Conservation (phyloP, 306 rosid genomes). For the Quercus glauca region DNA sequence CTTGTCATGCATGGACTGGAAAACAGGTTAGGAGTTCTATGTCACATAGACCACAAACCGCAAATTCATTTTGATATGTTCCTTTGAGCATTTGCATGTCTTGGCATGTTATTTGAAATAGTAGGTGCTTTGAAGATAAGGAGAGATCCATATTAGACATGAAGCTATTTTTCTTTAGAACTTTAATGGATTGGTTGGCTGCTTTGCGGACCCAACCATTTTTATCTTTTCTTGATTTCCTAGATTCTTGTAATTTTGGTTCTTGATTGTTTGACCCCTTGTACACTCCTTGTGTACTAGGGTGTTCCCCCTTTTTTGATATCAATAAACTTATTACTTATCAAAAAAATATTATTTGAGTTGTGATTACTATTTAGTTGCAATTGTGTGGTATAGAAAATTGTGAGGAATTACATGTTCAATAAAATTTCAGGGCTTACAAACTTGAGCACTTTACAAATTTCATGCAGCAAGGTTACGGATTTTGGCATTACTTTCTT, state of each 20-base stretch:
- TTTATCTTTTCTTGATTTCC: too few relatives aligned
- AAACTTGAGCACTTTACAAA: slow-evolving; percentile 64
- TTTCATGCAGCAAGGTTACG: slow-evolving; percentile 81
- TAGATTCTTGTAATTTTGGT: too few relatives aligned
- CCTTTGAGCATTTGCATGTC: neutral
- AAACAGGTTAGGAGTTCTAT: neutral
- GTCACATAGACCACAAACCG: neutral
- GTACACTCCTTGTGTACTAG: too few relatives aligned
- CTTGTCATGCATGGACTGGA: neutral
- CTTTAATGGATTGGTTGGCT: too few relatives aligned
- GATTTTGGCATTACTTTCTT: slow-evolving; percentile 72
- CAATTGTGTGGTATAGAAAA: slow-evolving; percentile 15
- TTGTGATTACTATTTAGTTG: neutral
- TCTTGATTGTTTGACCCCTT: too few relatives aligned
- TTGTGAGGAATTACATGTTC: slow-evolving; percentile 13
- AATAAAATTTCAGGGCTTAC: slow-evolving; percentile 64
- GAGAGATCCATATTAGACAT: too few relatives aligned
- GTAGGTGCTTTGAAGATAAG: too few relatives aligned
- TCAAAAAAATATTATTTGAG: neutral
- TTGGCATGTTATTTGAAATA: neutral
- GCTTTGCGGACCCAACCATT: too few relatives aligned
- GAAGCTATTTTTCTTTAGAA: too few relatives aligned
- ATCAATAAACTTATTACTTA: too few relatives aligned
- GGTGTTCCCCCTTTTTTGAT: too few relatives aligned
- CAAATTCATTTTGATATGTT: neutral